phyloP scores from a whole-genome alignment of 192 early-diverging fungal genomes.

The Coemansia sp. region DNA sequence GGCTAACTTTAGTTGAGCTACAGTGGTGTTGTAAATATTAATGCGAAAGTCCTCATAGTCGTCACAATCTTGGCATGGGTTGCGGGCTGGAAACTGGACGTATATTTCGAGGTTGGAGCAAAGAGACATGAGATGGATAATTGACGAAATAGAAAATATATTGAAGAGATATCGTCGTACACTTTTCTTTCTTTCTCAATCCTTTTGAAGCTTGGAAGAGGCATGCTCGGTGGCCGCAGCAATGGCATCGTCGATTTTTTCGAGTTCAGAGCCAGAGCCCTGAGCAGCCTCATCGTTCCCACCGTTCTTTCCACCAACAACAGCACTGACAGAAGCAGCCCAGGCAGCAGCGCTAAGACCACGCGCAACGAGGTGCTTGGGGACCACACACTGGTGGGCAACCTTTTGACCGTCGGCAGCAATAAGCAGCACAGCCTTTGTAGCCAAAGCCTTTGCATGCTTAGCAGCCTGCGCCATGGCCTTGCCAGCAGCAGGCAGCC shows the following conservation, averaged over 20 bases:
- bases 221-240: constrained; percentile 73
- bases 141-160: too few species aligned
- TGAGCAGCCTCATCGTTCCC: constrained; percentile 94
- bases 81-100: too few species aligned
- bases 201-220: constrained; percentile 51
- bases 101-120: too few species aligned
- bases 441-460: constrained; percentile 72
- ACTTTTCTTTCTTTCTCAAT: neutral
- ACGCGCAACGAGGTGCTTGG: constrained; percentile 67
- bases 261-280: constrained; percentile 73
- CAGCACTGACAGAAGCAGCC: constrained; percentile 78
- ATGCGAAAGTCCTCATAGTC: too few species aligned
- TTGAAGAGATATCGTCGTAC: too few species aligned
- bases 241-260: constrained; percentile 70
- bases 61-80: too few species aligned
- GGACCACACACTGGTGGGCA: constrained; percentile 77
- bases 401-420: constrained; percentile 75
- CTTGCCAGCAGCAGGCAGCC: constrained; percentile 75
- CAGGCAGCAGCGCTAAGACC: constrained; percentile 90
- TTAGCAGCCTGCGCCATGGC: constrained; percentile 76
- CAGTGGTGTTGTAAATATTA: too few species aligned
- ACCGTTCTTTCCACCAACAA: constrained; percentile 89
- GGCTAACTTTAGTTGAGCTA: too few species aligned
- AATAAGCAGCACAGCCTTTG: constrained; percentile 85
- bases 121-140: too few species aligned